phyloP scores from a whole-genome alignment of 2,329 filamentous ascomycete genomes.

The Fusarium transvaalense region DNA sequence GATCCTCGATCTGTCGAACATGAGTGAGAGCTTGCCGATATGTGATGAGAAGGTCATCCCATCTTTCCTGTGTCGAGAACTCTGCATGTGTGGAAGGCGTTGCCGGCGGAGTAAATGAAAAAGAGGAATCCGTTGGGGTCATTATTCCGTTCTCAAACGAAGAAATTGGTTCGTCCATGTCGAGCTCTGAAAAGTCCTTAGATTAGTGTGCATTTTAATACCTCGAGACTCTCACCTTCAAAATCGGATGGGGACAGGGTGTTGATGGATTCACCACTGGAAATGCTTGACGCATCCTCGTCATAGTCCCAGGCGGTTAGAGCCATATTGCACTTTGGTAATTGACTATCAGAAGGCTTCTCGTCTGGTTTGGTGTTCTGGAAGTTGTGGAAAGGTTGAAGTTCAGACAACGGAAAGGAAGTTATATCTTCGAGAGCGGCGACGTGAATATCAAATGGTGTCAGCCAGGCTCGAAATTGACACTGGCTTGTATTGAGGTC shows the following conservation, averaged over 20 bases:
- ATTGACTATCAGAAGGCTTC: too few species aligned
- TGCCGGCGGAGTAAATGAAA: not conserved
- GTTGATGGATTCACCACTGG: not conserved
- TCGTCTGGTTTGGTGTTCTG: too few species aligned
- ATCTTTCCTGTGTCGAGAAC: not conserved
- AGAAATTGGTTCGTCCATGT: not conserved
- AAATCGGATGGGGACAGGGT: not conserved
- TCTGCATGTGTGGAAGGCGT: not conserved
- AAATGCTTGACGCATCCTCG: not conserved
- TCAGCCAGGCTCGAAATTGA: too few species aligned
- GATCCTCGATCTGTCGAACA: not conserved
- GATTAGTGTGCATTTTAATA: not conserved
- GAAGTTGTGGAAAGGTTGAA: too few species aligned
- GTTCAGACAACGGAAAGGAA: too few species aligned
- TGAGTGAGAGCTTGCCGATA: constrained; percentile 1
- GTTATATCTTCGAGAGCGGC: too few species aligned
- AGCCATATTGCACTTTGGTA: not conserved
- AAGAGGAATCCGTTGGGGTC: not conserved
- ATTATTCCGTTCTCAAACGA: not conserved
- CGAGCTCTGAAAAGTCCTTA: not conserved
- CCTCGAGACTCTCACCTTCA: not conserved
- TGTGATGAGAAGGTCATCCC: not conserved
- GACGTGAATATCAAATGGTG: not conserved
- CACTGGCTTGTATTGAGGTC: too few species aligned
- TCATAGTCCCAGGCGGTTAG: not conserved